These are phyloP conservation scores for Rhizopus microsporus DNA, from an alignment of 371 early-diverging fungal species.

Conservation along the genomic window DNA sequence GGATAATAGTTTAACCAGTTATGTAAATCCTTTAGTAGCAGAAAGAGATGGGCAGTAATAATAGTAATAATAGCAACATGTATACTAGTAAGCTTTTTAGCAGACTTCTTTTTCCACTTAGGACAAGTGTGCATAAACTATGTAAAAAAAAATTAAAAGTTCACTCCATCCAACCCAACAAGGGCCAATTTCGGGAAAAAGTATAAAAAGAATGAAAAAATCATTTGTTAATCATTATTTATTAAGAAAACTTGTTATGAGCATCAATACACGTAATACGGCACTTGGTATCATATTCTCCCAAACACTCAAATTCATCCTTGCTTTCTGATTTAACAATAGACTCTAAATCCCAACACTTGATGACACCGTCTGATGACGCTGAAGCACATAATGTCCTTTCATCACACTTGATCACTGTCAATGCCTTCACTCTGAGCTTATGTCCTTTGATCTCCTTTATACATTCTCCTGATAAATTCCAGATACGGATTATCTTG, in stretches of 20 bases:
- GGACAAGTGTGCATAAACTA: too few relatives aligned
- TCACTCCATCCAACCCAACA: too few relatives aligned
- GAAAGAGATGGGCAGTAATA: too few relatives aligned
- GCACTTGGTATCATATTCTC: constrained; percentile 68
- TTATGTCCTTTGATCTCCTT: constrained; percentile 64
- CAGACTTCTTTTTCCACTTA: too few relatives aligned
- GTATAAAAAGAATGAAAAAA: too few relatives aligned
- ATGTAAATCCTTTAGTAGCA: too few relatives aligned
- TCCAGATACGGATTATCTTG: constrained; percentile 69
- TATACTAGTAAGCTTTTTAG: too few relatives aligned
- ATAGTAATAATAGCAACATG: too few relatives aligned
- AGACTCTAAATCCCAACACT: constrained; percentile 68
- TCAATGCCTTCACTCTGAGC: constrained; percentile 48
- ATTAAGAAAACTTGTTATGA: constrained; percentile 35
- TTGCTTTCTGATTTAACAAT: constrained; percentile 23
- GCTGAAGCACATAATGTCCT: constrained; percentile 56
- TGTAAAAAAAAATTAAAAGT: too few relatives aligned
- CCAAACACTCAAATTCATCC: constrained; percentile 42
- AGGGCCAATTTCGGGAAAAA: too few relatives aligned
- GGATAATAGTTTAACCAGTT: too few relatives aligned
- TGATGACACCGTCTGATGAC: constrained; percentile 75
- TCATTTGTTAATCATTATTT: too few relatives aligned
- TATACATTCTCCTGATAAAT: constrained; percentile 57
- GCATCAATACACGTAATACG: constrained; percentile 65
- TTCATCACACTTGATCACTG: constrained; percentile 33